Conservation (phyloP, 495 filamentous ascomycete species). For the Neurospora sp. region DNA sequence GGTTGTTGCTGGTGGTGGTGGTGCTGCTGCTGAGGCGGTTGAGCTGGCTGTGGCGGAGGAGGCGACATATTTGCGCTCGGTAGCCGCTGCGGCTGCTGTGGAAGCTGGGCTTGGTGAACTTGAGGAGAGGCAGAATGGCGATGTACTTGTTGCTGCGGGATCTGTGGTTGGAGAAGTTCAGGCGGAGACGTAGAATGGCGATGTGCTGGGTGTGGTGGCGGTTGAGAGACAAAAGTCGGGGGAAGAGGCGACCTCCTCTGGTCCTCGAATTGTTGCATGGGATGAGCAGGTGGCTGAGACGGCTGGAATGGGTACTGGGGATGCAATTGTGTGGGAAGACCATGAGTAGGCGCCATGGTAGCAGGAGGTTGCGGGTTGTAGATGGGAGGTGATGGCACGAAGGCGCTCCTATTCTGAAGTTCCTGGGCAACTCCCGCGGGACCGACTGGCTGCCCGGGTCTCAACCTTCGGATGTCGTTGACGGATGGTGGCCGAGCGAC, state of each 20-base stretch:
- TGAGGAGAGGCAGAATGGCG: conserved; percentile 37
- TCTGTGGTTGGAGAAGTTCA: conserved; percentile 31
- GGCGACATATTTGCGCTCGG: conserved; percentile 24
- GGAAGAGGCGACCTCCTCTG: conserved; percentile 53
- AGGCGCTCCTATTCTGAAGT: conserved; percentile 58
- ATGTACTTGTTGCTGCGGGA: conserved; percentile 41
- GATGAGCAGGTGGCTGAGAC: conserved; percentile 26
- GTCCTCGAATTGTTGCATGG: conserved; percentile 57
- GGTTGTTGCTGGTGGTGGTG: conserved; percentile 21
- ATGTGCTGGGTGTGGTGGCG: conserved; percentile 8
- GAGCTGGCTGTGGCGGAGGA: conserved; percentile 19
- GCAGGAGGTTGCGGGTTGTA: conserved; percentile 63
- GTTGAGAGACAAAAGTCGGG: conserved; percentile 43
- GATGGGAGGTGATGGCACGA: conserved; percentile 76
- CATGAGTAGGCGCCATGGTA: conserved; percentile 35
- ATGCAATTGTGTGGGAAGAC: conserved; percentile 39
- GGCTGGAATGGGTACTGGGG: conserved; percentile 37
- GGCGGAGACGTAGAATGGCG: conserved; percentile 24
- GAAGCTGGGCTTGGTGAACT: conserved; percentile 24
- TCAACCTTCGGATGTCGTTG: conserved; percentile 61
- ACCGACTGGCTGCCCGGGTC: conserved; percentile 54
- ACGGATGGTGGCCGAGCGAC: conserved; percentile 74
- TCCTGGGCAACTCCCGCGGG: conserved; percentile 5
- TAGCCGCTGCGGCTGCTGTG: conserved; percentile 23
- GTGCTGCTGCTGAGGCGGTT: conserved; percentile 16